These are phyloP conservation scores for Flaveria linearis DNA, from an alignment of 129 eudicot genomes.

Conservation along the genomic window DNA sequence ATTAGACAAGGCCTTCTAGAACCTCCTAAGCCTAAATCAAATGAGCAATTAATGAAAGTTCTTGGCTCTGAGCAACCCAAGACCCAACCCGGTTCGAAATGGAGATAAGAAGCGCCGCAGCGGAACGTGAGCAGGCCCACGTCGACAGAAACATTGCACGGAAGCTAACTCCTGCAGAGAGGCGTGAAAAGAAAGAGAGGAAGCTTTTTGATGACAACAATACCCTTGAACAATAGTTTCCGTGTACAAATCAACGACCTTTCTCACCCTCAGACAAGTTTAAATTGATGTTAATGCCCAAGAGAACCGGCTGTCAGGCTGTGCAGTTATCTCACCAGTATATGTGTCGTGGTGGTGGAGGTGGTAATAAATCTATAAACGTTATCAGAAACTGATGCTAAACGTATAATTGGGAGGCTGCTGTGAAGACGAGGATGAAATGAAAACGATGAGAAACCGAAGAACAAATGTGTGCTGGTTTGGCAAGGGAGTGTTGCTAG, in stretches of 20 bases:
- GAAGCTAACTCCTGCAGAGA: constrained; percentile 91
- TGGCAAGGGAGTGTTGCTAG: constrained; percentile 98
- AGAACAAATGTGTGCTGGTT: constrained; percentile 69
- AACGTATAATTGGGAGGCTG: constrained; percentile 86
- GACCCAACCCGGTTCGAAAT: constrained; percentile 91
- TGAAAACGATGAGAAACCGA: constrained; percentile 59
- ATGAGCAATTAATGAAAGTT: constrained; percentile 99
- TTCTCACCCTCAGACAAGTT: constrained; percentile 75
- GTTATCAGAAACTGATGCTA: constrained; percentile 90
- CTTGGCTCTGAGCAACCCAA: constrained; percentile 96
- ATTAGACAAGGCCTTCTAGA: constrained; percentile 84
- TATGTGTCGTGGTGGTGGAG: constrained; percentile 92
- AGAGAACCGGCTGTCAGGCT: constrained; percentile 84
- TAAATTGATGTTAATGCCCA: constrained; percentile 92
- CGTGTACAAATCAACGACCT: constrained; percentile 86
- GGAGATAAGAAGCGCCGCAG: constrained; percentile 95
- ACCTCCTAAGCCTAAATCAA: constrained; percentile 92
- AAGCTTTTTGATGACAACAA: constrained; percentile 84
- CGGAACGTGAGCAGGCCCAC: constrained; percentile 97
- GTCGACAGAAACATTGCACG: constrained; percentile 89
- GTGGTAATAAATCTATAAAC: constrained; percentile 77
- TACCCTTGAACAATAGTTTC: constrained; percentile 78
- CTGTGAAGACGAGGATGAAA: constrained; percentile 51
- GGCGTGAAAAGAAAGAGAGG: constrained; percentile 88
- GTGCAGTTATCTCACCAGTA: constrained; percentile 73